phyloP scores from a whole-genome alignment of 257 asterid species.

The Solanum paucissectum region DNA sequence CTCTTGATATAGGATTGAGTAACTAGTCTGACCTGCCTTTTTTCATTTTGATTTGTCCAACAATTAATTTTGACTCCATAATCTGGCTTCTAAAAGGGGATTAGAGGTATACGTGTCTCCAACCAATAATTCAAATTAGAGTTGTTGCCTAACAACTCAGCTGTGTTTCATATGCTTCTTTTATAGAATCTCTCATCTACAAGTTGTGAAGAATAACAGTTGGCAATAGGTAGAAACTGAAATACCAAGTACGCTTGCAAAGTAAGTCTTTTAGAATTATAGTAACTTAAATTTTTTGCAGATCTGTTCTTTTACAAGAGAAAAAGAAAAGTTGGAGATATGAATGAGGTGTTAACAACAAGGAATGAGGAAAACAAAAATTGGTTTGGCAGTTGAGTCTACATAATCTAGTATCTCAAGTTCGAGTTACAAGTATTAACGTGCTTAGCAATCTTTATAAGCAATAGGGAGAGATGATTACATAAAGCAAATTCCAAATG shows the following conservation, averaged over 20 bases:
- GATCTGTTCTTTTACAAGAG: background rate
- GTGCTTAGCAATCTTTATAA: background rate
- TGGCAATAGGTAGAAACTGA: background rate
- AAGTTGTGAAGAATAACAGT: background rate
- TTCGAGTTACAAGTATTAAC: background rate
- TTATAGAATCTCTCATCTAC: background rate
- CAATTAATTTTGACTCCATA: background rate
- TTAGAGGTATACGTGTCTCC: background rate
- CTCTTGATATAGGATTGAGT: background rate
- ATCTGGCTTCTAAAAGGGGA: background rate
- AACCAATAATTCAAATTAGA: background rate
- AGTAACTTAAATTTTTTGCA: background rate
- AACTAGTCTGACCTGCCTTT: background rate
- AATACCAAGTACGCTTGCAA: background rate
- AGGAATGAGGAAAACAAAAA: background rate
- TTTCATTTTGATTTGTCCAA: background rate
- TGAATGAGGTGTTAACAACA: background rate
- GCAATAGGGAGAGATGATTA: background rate
- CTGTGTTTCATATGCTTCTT: background rate
- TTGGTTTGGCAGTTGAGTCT: background rate
- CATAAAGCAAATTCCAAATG: background rate
- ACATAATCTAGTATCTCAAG: background rate
- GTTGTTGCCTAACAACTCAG: background rate
- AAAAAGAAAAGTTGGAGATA: background rate
- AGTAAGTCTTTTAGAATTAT: background rate